Evolutionary conservation across 2,329 filamentous ascomycete genomes (phyloP), one percentile per base, ranked within the genome.

Genomic region (Paraconiothyrium sp.): DNA sequence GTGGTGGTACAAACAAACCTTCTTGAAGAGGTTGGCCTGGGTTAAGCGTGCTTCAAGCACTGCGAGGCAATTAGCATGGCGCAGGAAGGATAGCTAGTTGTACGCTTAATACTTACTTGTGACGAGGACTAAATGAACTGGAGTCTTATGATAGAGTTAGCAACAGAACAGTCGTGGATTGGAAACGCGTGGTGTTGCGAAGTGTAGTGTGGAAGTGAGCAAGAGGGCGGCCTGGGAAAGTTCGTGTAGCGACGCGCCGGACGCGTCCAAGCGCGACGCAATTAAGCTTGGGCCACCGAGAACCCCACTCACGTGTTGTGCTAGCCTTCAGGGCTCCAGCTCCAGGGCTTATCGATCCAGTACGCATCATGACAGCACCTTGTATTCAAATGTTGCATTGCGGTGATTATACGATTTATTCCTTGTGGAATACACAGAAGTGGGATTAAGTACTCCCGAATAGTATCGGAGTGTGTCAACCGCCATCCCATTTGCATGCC

Each of bases 31-130:
- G 77, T 89, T 87, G 66, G 96, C 94, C 86, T 98, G 94, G 80
- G 95, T 92, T 82, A 99, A 88, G 83, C 94, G 92, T 88, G 95
- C 95, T 88, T 99, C 95, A 84, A 99, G 89, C 94, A 98, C 86
- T 89, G 71, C 51, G 54, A 50, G 20, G 44, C 32, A 46, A 63
- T 77, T 67, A 77, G 73, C 59, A 32, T 20, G 43, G 43, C 34
- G 41, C 22, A 43, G 7, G 41, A 44, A 44, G 41, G 14, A n/a
- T 37, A 24, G 39, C 24, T 43, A 24, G 8, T 55, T 20, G 4
- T 32, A 37, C 20, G 20, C 11, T 10, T 27, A 6, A 10, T 8
- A 60, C 66, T 39, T 69, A 74, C 73, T 75, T 35, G 60, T 74
- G 57, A 55, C 10, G 65, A 30, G 63, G 37, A 20, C 27, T 35